These are phyloP conservation scores for Forsythia viridissima DNA, from an alignment of 257 asterid species.

Conservation along the genomic window DNA sequence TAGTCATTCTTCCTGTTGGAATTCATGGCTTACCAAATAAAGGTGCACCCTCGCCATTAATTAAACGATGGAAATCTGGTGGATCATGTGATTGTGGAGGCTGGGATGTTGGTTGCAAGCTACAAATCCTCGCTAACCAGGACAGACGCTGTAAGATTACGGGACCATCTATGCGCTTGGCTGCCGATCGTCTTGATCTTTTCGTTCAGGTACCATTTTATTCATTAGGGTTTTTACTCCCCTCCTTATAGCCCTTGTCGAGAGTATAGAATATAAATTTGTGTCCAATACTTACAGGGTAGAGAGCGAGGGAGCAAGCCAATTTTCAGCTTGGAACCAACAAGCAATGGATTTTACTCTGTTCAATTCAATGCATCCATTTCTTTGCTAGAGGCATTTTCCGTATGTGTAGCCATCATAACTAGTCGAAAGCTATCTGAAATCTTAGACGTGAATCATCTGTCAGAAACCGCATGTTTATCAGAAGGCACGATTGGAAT, in stretches of 20 bases:
- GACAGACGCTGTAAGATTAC: conserved; percentile 28
- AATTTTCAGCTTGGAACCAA: conserved; percentile 63
- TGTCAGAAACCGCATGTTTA: conserved; percentile 22
- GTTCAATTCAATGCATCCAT: conserved; percentile 61
- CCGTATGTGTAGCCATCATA: conserved; percentile 68
- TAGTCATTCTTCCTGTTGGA: conserved; percentile 78
- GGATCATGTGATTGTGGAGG: conserved; percentile 99
- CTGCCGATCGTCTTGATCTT: conserved; percentile 47
- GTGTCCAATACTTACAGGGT: conserved; percentile 43
- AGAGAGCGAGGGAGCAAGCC: conserved; percentile 49
- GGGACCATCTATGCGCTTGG: conserved; percentile 28
- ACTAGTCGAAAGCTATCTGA: conserved; percentile 51
- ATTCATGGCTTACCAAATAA: conserved; percentile 62
- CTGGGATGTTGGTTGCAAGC: conserved; percentile 97
- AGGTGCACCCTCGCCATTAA: conserved; percentile 74
- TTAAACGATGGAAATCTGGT: conserved; percentile 77
- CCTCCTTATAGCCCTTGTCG: neutral
- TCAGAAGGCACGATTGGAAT: conserved; percentile 19
- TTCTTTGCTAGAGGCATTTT: conserved; percentile 76
- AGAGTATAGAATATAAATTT: neutral
- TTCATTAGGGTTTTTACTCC: neutral
- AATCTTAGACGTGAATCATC: conserved; percentile 34
- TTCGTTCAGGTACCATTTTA: conserved; percentile 55
- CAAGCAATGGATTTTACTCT: conserved; percentile 60
- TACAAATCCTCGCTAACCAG: conserved; percentile 55